phyloP scores from a whole-genome alignment of 305 asterid species.

The Fraxinus sp. region DNA sequence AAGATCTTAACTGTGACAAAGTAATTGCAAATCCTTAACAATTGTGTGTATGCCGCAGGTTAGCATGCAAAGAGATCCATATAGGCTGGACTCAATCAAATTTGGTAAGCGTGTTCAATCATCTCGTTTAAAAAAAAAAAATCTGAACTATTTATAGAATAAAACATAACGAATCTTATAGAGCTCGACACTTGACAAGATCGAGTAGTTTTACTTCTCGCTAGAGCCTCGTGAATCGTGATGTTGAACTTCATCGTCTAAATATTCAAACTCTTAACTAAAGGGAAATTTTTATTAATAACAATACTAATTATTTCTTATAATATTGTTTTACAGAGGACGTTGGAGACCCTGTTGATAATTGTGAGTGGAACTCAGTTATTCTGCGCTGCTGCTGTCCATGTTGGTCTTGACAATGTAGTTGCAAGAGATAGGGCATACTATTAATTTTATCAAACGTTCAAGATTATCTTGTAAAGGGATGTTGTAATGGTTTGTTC shows the following conservation, averaged over 20 bases:
- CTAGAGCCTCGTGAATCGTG: neutral
- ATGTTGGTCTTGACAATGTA: conserved; percentile 47
- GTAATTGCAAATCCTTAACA: neutral
- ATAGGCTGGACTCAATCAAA: conserved; percentile 66
- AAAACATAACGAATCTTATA: neutral
- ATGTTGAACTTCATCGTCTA: neutral
- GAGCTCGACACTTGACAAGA: neutral
- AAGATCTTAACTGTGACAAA: neutral
- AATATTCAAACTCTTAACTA: neutral
- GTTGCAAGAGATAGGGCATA: neutral
- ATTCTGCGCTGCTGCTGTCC: conserved; percentile 63
- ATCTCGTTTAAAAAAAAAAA: neutral
- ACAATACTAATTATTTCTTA: neutral
- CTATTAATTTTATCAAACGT: neutral
- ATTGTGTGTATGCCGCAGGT: conserved; percentile 42
- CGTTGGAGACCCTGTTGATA: conserved; percentile 70
- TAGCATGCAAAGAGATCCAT: conserved; percentile 89
- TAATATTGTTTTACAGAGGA: conserved; percentile 46
- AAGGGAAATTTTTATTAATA: neutral
- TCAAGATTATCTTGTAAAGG: neutral
- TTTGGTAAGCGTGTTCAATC: conserved; percentile 46
- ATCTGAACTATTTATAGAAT: neutral
- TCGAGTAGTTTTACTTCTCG: neutral
- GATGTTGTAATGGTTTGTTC: neutral
- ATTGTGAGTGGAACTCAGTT: conserved; percentile 75